These are phyloP conservation scores for Exophiala oligosperma DNA, from an alignment of 2,329 filamentous ascomycete species.

Conservation along the genomic window DNA sequence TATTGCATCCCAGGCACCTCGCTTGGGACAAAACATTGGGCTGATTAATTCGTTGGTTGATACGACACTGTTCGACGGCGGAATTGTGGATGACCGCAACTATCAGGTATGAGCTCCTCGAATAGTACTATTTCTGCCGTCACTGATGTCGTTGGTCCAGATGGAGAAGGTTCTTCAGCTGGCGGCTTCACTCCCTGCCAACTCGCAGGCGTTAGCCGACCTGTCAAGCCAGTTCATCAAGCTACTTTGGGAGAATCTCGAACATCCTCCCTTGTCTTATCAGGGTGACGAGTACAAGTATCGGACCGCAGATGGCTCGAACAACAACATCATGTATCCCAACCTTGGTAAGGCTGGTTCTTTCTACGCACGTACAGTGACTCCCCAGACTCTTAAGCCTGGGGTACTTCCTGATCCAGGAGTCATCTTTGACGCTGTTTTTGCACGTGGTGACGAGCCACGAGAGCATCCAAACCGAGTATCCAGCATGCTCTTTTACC, in stretches of 20 bases:
- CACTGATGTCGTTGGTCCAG: slow-evolving; percentile 13
- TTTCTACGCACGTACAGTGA: slow-evolving; percentile 63
- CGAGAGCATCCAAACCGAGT: slow-evolving; percentile 65
- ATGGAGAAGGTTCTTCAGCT: slow-evolving; percentile 30
- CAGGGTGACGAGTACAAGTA: slow-evolving; percentile 36
- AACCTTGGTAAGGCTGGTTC: slow-evolving; percentile 62
- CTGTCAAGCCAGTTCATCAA: slow-evolving; percentile 33
- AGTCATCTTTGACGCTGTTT: slow-evolving; percentile 64
- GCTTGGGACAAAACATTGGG: slow-evolving; percentile 25
- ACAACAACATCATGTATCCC: slow-evolving; percentile 57
- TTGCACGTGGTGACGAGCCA: slow-evolving; percentile 54
- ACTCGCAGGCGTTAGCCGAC: slow-evolving; percentile 29
- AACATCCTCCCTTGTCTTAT: slow-evolving; percentile 37
- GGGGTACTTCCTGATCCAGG: slow-evolving; percentile 62
- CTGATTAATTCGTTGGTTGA: slow-evolving; percentile 28
- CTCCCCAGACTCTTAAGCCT: slow-evolving; percentile 53
- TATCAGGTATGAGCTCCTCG: slow-evolving; percentile 25
- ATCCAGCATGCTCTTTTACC: slow-evolving; percentile 70
- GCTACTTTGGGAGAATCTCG: slow-evolving; percentile 34
- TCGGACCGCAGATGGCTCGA: slow-evolving; percentile 34
- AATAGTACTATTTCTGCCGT: background rate
- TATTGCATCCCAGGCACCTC: slow-evolving; percentile 28
- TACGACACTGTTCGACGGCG: slow-evolving; percentile 29
- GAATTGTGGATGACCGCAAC: slow-evolving; percentile 29
- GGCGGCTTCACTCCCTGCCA: slow-evolving; percentile 30